Conservation (phyloP, 208 protist genomes). For the Trypanosoma theileri region DNA sequence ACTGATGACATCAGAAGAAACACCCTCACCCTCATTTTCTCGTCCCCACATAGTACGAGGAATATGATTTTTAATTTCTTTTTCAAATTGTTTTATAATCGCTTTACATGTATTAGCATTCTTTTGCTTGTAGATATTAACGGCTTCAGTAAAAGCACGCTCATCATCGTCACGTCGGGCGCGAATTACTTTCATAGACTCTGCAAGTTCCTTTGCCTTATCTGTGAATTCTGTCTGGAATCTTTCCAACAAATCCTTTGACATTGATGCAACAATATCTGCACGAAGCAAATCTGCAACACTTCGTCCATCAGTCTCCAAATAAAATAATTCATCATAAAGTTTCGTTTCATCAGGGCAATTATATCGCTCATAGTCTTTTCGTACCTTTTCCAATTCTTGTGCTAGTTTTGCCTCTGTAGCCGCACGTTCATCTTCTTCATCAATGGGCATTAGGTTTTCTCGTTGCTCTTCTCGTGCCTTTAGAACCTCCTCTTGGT, state of each 20-base stretch:
- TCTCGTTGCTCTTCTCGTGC: conserved; percentile 80
- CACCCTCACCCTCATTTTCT: conserved; percentile 7
- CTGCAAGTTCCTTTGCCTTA: conserved; percentile 74
- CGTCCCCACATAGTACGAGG: conserved; percentile 32
- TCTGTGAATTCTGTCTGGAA: conserved; percentile 82
- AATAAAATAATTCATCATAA: conserved; percentile 70
- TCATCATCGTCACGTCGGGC: conserved; percentile 65
- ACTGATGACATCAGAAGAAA: conserved; percentile 18
- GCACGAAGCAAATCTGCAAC: conserved; percentile 57
- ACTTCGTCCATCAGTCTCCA: conserved; percentile 58
- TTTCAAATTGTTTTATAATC: conserved; percentile 68
- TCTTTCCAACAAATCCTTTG: conserved; percentile 73
- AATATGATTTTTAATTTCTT: conserved; percentile 50
- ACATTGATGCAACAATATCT: conserved; percentile 51
- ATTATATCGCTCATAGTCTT: conserved; percentile 75
- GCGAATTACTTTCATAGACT: conserved; percentile 73
- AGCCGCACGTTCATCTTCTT: conserved; percentile 64
- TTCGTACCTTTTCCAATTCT: conserved; percentile 42
- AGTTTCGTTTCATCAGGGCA: conserved; percentile 78
- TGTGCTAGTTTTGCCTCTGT: conserved; percentile 34
- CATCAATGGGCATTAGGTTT: conserved; percentile 78
- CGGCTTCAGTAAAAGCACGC: conserved; percentile 38
- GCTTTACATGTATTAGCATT: conserved; percentile 41
- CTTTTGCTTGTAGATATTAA: conserved; percentile 37
- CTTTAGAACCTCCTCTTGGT: conserved; percentile 40